Conservation (phyloP, 1,284 basidiomycete species). For the Papiliotrema flavescens region DNA sequence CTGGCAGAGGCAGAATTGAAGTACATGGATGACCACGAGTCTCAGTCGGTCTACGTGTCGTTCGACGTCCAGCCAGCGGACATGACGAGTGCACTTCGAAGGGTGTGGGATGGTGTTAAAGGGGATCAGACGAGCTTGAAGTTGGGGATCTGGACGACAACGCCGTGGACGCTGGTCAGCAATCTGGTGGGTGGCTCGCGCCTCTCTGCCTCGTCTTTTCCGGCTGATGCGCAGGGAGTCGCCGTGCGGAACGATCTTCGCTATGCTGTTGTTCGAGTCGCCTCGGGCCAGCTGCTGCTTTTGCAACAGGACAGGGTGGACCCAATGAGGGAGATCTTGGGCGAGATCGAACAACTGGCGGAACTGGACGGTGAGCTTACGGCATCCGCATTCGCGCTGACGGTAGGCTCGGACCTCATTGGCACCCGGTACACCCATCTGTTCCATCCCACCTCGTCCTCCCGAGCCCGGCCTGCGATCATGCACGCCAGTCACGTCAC, state of each 20-base stretch:
- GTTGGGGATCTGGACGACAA: constrained; percentile 96
- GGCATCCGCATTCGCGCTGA: constrained; percentile 1
- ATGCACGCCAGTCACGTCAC: constrained; percentile 68
- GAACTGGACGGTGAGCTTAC: constrained; percentile 55
- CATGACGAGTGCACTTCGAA: constrained; percentile 31
- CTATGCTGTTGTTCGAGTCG: constrained; percentile 62
- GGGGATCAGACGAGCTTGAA: constrained; percentile 48
- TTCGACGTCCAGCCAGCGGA: constrained; percentile 57
- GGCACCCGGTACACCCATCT: constrained; percentile 66
- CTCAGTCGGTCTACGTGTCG: constrained; percentile 80
- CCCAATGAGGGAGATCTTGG: constrained; percentile 57
- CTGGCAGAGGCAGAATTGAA: constrained; percentile 92
- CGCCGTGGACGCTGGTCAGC: constrained; percentile 93
- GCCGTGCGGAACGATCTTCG: constrained; percentile 70
- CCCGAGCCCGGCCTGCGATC: constrained; percentile 54
- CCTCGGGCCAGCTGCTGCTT: constrained; percentile 53
- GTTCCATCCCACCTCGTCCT: constrained; percentile 55
- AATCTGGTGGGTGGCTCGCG: constrained; percentile 68
- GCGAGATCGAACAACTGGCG: constrained; percentile 53
- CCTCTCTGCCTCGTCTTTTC: background rate
- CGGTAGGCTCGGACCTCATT: constrained; percentile 61
- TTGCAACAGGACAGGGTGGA: constrained; percentile 67
- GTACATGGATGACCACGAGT: constrained; percentile 84
- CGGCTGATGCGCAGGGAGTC: constrained; percentile 61
- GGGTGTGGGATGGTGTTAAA: constrained; percentile 11